phyloP scores from a whole-genome alignment of 2,329 filamentous ascomycete genomes.

The Fusarium graminum region DNA sequence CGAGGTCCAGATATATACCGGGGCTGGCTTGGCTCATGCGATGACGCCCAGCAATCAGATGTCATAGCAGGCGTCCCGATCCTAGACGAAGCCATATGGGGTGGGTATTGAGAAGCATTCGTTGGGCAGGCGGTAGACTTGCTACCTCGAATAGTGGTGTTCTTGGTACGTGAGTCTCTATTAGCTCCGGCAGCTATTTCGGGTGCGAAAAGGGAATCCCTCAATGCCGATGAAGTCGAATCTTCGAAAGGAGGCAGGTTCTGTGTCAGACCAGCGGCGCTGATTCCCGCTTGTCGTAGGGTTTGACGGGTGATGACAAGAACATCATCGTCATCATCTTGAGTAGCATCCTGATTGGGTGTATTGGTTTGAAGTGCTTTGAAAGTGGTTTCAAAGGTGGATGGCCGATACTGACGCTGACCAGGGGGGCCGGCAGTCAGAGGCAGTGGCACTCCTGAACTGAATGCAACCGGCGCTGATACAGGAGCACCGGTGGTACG shows the following conservation, averaged over 20 bases:
- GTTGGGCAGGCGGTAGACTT: constrained; percentile 1
- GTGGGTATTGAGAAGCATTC: neutral
- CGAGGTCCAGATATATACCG: constrained; percentile 38
- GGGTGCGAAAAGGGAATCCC: constrained; percentile 1
- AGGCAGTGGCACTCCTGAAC: constrained; percentile 62
- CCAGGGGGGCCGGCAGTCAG: constrained; percentile 68
- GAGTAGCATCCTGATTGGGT: constrained; percentile 39
- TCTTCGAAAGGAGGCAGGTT: constrained; percentile 22
- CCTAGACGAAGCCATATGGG: constrained; percentile 15
- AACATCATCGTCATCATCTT: constrained; percentile 47
- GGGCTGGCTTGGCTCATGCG: constrained; percentile 4
- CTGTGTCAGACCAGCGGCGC: constrained; percentile 30
- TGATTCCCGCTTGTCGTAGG: constrained; percentile 43
- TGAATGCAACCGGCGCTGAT: constrained; percentile 48
- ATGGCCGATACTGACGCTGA: constrained; percentile 63
- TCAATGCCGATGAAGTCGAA: constrained; percentile 10
- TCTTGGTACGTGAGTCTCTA: constrained; percentile 10
- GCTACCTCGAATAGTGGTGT: constrained; percentile 1
- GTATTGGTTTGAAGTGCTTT: constrained; percentile 52
- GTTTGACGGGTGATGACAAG: constrained; percentile 43
- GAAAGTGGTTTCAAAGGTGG: constrained; percentile 57
- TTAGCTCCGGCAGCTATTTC: constrained; percentile 1
- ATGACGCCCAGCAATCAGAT: constrained; percentile 19
- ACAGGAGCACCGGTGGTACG: constrained; percentile 25
- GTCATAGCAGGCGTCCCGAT: constrained; percentile 14